Conservation (phyloP, 31 red algal species). For the Bonnemaisonia californica region DNA sequence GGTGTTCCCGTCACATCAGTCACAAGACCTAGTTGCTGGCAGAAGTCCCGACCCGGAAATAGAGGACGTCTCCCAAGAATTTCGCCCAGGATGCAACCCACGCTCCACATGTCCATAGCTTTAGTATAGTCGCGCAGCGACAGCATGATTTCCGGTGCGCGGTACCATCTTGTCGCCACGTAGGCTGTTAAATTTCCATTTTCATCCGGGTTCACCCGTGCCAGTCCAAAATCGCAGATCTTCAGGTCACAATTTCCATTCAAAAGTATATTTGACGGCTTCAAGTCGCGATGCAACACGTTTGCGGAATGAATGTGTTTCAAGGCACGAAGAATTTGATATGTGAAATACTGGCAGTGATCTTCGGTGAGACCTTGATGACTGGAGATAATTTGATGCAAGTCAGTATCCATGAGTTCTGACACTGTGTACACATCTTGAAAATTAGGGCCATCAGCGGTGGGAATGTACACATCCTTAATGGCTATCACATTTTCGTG, state of each 20-base stretch:
- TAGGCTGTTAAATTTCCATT: slow-evolving; percentile 68
- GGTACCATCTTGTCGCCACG: slow-evolving; percentile 90
- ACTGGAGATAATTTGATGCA: slow-evolving; percentile 92
- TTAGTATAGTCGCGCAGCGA: slow-evolving; percentile 63
- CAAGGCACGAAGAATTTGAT: slow-evolving; percentile 86
- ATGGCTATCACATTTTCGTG: slow-evolving; percentile 89
- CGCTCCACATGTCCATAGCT: slow-evolving; percentile 90
- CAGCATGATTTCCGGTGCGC: slow-evolving; percentile 89
- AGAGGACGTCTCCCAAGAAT: slow-evolving; percentile 74
- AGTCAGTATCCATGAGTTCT: slow-evolving; percentile 89
- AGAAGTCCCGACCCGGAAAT: slow-evolving; percentile 70
- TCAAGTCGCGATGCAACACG: slow-evolving; percentile 91
- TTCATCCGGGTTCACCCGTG: slow-evolving; percentile 56
- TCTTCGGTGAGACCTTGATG: slow-evolving; percentile 77
- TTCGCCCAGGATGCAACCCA: slow-evolving; percentile 90
- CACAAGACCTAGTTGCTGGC: slow-evolving; percentile 74
- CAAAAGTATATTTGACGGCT: slow-evolving; percentile 87
- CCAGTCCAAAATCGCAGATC: slow-evolving; percentile 92
- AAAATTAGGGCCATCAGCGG: slow-evolving; percentile 51
- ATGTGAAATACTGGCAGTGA: slow-evolving; percentile 71
- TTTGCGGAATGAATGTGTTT: slow-evolving; percentile 89
- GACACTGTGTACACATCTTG: slow-evolving; percentile 91
- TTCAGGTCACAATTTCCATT: slow-evolving; percentile 85
- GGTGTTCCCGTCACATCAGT: slow-evolving; percentile 68
- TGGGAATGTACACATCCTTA: slow-evolving; percentile 81